Percentiles rank a stretch among this genome's conserved stretches.
Conservation (phyloP, 257 asterid species). For the Nicotiana otophora region DNA sequence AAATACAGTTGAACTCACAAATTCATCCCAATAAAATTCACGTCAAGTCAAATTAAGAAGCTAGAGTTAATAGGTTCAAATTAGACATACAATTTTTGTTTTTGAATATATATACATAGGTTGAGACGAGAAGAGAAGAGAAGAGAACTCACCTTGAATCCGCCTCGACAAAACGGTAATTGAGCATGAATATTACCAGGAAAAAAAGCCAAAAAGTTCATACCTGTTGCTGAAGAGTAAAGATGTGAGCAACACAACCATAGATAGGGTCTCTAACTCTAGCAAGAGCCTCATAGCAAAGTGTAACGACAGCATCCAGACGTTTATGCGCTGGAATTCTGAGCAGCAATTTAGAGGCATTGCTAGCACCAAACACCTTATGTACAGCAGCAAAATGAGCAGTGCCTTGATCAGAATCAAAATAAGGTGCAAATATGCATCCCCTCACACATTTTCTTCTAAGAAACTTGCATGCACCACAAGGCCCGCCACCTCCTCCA, state of each 20-base stretch:
- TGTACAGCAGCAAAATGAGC: slow-evolving; percentile 38
- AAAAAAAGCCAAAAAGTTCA: background rate
- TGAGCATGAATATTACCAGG: background rate
- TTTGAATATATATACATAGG: too few species aligned
- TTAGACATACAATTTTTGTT: too few species aligned
- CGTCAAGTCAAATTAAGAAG: too few species aligned
- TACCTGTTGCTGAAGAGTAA: slow-evolving; percentile 38
- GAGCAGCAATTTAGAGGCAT: slow-evolving; percentile 29
- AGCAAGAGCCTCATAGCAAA: slow-evolving; percentile 35
- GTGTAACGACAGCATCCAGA: slow-evolving; percentile 30
- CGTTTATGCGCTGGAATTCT: slow-evolving; percentile 27
- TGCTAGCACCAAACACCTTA: slow-evolving; percentile 40
- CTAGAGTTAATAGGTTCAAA: too few species aligned
- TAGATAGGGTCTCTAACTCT: slow-evolving; percentile 40
- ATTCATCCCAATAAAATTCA: background rate
- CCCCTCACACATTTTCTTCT: slow-evolving; percentile 34
- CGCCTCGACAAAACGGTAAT: background rate
- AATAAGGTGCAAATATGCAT: slow-evolving; percentile 37
- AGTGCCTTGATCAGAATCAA: slow-evolving; percentile 31
- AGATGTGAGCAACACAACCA: slow-evolving; percentile 33
- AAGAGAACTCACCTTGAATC: background rate
- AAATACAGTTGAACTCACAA: background rate
- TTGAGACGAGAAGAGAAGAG: too few species aligned
- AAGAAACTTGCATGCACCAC: slow-evolving; percentile 42
- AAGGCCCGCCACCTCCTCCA: slow-evolving; percentile 18